phyloP scores from a whole-genome alignment of 306 rosid species.

The Fagus crenata region DNA sequence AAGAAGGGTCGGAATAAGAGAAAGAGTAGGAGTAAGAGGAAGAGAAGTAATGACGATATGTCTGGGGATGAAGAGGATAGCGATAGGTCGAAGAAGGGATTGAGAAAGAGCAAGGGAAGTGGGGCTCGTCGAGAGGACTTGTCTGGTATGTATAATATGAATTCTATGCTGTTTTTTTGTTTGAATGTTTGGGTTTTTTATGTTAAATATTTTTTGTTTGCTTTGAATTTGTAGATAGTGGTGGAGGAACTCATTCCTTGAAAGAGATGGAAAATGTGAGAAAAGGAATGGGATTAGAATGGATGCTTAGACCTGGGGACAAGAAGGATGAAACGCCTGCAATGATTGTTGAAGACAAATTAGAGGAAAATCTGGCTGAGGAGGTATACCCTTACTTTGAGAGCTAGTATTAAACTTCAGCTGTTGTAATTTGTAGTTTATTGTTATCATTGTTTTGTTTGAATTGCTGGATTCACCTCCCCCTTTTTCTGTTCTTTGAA shows the following conservation, averaged over 20 bases:
- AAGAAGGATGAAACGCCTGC: constrained; percentile 35
- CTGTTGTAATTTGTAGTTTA: not conserved
- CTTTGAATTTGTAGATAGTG: constrained; percentile 24
- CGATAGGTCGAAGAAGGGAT: constrained; percentile 37
- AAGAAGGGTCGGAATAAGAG: constrained; percentile 33
- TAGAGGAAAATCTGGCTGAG: constrained; percentile 47
- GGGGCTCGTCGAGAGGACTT: constrained; percentile 23
- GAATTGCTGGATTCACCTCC: not conserved
- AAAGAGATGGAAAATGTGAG: constrained; percentile 60
- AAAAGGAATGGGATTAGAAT: constrained; percentile 84
- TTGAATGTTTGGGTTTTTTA: not conserved
- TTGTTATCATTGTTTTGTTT: not conserved
- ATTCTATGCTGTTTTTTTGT: not conserved
- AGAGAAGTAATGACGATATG: constrained; percentile 32
- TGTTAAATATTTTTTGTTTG: not conserved
- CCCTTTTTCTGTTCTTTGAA: not conserved
- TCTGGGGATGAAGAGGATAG: constrained; percentile 36
- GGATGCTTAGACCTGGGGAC: constrained; percentile 87
- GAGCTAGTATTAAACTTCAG: not conserved
- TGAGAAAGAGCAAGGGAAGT: constrained; percentile 30
- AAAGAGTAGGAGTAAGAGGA: constrained; percentile 34
- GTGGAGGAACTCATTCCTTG: constrained; percentile 19
- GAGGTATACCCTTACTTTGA: constrained; percentile 50
- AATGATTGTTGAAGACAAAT: constrained; percentile 37
- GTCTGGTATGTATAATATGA: constrained; percentile 20